Evolutionary conservation across 2,329 filamentous ascomycete genomes (phyloP).

Genomic region (Botrytis fabae): DNA sequence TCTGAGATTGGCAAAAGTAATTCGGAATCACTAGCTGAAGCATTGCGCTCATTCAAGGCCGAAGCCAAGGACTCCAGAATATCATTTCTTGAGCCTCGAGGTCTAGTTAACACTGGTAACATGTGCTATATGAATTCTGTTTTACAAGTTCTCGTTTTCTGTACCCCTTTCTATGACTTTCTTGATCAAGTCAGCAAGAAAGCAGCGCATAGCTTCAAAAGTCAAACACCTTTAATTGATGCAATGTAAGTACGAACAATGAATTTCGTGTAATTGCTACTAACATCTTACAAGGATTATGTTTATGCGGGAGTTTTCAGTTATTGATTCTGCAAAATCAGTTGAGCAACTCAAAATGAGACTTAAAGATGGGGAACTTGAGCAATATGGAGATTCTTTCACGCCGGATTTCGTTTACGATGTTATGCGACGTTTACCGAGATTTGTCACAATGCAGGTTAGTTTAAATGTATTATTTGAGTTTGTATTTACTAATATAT

Average conservation of each 20-base stretch:
- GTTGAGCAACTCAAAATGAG: constrained; percentile 71
- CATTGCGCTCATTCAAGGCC: constrained; percentile 69
- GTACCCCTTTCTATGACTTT: constrained; percentile 91
- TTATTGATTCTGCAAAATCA: constrained; percentile 76
- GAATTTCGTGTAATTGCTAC: constrained; percentile 20
- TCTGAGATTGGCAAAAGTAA: constrained; percentile 47
- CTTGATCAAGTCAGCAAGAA: constrained; percentile 82
- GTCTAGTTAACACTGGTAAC: constrained; percentile 94
- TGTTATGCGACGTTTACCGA: constrained; percentile 79
- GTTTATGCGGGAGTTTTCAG: constrained; percentile 90
- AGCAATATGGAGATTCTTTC: constrained; percentile 88
- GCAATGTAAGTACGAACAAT: constrained; percentile 68
- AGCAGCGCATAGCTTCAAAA: constrained; percentile 89
- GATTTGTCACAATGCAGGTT: constrained; percentile 91
- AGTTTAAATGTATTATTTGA: constrained; percentile 41
- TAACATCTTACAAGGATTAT: constrained; percentile 65
- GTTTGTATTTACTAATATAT: constrained; percentile 32
- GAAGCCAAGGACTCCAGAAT: constrained; percentile 60
- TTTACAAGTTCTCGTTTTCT: constrained; percentile 92
- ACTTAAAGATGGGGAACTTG: constrained; percentile 79
- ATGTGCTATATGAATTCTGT: constrained; percentile 99
- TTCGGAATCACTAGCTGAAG: constrained; percentile 69
- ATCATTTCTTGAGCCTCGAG: constrained; percentile 85
- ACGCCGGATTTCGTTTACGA: constrained; percentile 95
- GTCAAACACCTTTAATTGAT: constrained; percentile 89